phyloP scores from a whole-genome alignment of 441 rosid species.

The Iberis amara region DNA sequence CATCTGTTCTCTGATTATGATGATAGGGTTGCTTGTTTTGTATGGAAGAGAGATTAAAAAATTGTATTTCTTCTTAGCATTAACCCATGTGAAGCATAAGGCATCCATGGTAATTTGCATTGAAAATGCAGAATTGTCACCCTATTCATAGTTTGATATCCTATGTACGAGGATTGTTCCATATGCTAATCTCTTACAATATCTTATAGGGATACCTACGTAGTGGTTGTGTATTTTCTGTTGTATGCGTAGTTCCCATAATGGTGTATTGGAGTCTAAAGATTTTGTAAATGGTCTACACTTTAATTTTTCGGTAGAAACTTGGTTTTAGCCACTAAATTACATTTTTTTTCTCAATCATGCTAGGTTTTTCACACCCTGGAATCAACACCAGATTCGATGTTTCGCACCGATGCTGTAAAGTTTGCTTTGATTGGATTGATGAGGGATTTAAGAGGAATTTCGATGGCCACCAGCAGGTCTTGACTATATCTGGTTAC shows the following conservation, averaged over 20 bases:
- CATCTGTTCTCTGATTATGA: conserved; percentile 11
- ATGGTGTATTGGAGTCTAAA: conserved; percentile 16
- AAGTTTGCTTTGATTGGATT: conserved; percentile 89
- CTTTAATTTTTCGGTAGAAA: conserved; percentile 8
- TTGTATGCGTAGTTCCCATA: not conserved
- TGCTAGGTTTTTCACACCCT: conserved; percentile 69
- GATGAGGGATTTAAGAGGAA: conserved; percentile 97
- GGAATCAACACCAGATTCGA: conserved; percentile 82
- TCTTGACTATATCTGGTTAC: conserved; percentile 27
- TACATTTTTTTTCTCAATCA: conserved; percentile 20
- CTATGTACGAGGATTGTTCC: conserved; percentile 2
- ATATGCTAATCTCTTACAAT: not conserved
- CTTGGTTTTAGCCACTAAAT: conserved; percentile 12
- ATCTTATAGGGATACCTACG: conserved; percentile 4
- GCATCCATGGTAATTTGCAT: conserved; percentile 8
- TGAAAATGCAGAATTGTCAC: conserved; percentile 7
- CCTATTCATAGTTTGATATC: conserved; percentile 8
- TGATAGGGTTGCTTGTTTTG: conserved; percentile 17
- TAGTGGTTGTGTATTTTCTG: conserved; percentile 13
- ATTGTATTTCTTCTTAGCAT: conserved; percentile 17
- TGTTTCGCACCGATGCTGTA: conserved; percentile 87
- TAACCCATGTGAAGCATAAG: conserved; percentile 2
- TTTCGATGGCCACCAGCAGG: conserved; percentile 98
- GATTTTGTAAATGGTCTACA: conserved; percentile 3
- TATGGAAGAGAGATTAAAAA: not conserved